Percentiles rank a stretch among this genome's conserved stretches.
Evolutionary conservation across 2,329 filamentous ascomycete genomes (phyloP).

Genomic region (Xylaria sp.): DNA sequence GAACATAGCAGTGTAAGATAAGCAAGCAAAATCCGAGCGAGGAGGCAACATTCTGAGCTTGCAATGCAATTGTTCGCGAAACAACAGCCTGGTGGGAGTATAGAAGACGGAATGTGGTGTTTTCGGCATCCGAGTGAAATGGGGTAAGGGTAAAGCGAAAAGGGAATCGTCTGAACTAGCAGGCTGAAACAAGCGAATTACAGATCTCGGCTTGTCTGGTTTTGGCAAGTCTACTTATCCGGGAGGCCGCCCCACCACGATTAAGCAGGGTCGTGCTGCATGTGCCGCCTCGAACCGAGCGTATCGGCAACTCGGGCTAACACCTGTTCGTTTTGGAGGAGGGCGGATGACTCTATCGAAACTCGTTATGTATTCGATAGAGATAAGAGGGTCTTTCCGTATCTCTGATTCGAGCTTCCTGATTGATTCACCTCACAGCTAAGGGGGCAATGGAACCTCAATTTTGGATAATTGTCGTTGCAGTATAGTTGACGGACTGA

Average conservation of each 20-base stretch:
- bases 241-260: slow-evolving; percentile 23
- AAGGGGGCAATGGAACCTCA: neutral
- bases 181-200: slow-evolving; percentile 33
- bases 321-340: slow-evolving; percentile 8
- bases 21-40: neutral
- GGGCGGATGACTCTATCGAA: slow-evolving; percentile 4
- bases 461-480: neutral
- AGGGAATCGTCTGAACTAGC: slow-evolving; percentile 15
- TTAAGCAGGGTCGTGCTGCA: slow-evolving; percentile 8
- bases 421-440: slow-evolving; percentile 6
- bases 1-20: slow-evolving; percentile 9
- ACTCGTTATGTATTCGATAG: slow-evolving; percentile 3
- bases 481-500: neutral
- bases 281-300: slow-evolving; percentile 35
- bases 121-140: slow-evolving; percentile 16
- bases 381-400: slow-evolving; percentile 10
- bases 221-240: slow-evolving; percentile 33
- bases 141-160: slow-evolving; percentile 14
- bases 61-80: neutral
- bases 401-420: slow-evolving; percentile 20
- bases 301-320: slow-evolving; percentile 11
- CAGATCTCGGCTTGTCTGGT: slow-evolving; percentile 33
- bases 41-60: neutral
- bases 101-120: neutral
- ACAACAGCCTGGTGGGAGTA: neutral